Evolutionary conservation across 2,329 filamentous ascomycete species (phyloP), one percentile per base, ranked within the genome.

Genomic region (Calonectria pseudoreteaudii): DNA sequence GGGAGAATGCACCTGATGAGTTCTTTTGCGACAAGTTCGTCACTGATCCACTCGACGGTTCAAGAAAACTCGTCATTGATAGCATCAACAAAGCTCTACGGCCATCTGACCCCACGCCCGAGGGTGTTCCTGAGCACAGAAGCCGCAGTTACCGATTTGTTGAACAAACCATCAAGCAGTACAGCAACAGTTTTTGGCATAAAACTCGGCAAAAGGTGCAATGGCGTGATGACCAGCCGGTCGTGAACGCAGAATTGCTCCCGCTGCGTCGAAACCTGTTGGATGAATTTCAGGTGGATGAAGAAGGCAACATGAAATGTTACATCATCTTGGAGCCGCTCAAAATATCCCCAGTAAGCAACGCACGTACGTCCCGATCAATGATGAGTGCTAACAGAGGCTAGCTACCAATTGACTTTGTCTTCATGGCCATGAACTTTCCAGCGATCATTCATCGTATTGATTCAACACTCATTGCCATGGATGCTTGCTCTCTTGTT

Each of bases 361-460:
- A 93, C 88, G 92, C 88, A 13, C 1, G 16, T 0, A 2, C 58
- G 4, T 23, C 2, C 65, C 18, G 9, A 18, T 56, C 3, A 0
- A 30, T 20, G 1, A 23, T 4, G 4, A 28, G 11, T 0, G 23
- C 11, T 69, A 64, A 69, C 70, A 74, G 69, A 75, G 58, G 7
- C 0, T 62, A 95, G 92, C 86, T 98, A 6, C 91, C 94, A 0
- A 86, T 91, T 0, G 86, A 91, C 1, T 85, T 94, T n/a, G 94
- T 94, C 1, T 88, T 90, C 5, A 95, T 95, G 86, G 92, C 91
- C 23, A 91, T 96, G 79, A 87, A 92, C 1, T 92, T 98, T 72
- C 96, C 97, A 0, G 93, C 95, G 0, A 94, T 98, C 49, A 94
- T 98, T 47, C 93, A 95, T 80, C 92, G 95, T 13, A 85, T 98